Evolutionary conservation across 139 green algal genomes (phyloP).

Genomic region (Chlorella sorokiniana): DNA sequence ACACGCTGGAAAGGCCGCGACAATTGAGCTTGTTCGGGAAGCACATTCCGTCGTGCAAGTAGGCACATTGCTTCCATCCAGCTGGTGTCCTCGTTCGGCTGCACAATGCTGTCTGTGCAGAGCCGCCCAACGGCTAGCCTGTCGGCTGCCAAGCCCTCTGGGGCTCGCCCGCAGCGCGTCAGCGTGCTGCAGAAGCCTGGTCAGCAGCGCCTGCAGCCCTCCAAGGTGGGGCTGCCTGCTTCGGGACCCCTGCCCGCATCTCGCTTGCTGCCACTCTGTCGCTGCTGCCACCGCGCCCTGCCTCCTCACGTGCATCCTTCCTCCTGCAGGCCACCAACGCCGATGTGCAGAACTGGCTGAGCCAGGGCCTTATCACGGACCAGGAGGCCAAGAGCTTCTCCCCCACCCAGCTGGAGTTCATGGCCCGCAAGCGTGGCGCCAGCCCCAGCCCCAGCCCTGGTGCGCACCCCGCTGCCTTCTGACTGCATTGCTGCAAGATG

Average conservation of each 20-base stretch:
- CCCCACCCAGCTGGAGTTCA: background rate
- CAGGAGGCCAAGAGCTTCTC: background rate
- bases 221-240: background rate
- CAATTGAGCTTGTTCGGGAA: no score
- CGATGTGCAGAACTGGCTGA: background rate
- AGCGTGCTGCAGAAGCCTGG: background rate
- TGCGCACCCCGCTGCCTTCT: no score
- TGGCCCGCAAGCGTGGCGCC: slow-evolving; percentile 6
- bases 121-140: background rate
- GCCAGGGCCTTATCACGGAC: background rate
- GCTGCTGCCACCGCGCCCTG: background rate
- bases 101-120: background rate
- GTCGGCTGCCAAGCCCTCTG: background rate
- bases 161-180: background rate
- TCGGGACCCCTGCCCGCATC: background rate
- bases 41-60: no score
- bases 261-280: background rate
- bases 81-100: background rate
- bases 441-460: no score
- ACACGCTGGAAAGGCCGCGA: no score
- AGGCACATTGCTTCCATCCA: no score
- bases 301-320: background rate
- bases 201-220: background rate
- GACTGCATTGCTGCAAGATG: no score
- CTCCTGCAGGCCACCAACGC: background rate